Conservation (phyloP, 2,329 filamentous ascomycete species). For the Xylaria sp. region DNA sequence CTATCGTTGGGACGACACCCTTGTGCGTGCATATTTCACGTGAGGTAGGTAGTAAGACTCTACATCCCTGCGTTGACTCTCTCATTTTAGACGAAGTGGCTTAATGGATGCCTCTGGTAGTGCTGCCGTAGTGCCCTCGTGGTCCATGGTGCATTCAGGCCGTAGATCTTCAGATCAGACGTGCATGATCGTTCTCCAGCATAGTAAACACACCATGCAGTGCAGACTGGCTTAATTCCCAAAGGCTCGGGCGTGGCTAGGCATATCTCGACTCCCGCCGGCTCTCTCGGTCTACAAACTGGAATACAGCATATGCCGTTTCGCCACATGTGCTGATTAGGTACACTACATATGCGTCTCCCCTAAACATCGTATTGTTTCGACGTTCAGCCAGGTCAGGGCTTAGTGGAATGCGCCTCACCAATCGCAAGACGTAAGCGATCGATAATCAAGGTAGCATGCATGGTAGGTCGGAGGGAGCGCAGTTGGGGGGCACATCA, state of each 20-base stretch:
- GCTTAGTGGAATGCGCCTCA: constrained; percentile 18
- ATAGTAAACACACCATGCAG: not conserved
- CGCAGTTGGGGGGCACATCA: constrained; percentile 18
- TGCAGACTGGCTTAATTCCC: not conserved
- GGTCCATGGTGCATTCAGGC: not conserved
- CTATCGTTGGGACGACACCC: constrained; percentile 4
- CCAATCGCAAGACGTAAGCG: constrained; percentile 17
- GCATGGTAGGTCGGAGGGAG: constrained; percentile 19
- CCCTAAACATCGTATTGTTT: constrained; percentile 1
- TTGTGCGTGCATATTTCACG: constrained; percentile 7
- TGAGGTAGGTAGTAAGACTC: constrained; percentile 1
- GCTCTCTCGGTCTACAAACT: not conserved
- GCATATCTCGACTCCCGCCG: not conserved
- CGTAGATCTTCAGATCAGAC: not conserved
- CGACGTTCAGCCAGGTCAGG: not conserved
- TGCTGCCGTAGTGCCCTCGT: not conserved
- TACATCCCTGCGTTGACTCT: not conserved
- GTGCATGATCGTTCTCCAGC: not conserved
- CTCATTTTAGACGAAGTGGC: constrained; percentile 1
- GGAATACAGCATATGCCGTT: not conserved
- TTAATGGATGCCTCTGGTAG: constrained; percentile 1
- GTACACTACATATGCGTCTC: constrained; percentile 1
- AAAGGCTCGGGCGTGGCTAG: constrained; percentile 2
- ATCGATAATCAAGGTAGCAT: not conserved
- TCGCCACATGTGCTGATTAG: constrained; percentile 7